Percentiles rank a stretch among this genome's conserved stretches.
These are phyloP conservation scores for Sporothrix inflata DNA, from an alignment of 2,329 filamentous ascomycete species.

Conservation along the genomic window DNA sequence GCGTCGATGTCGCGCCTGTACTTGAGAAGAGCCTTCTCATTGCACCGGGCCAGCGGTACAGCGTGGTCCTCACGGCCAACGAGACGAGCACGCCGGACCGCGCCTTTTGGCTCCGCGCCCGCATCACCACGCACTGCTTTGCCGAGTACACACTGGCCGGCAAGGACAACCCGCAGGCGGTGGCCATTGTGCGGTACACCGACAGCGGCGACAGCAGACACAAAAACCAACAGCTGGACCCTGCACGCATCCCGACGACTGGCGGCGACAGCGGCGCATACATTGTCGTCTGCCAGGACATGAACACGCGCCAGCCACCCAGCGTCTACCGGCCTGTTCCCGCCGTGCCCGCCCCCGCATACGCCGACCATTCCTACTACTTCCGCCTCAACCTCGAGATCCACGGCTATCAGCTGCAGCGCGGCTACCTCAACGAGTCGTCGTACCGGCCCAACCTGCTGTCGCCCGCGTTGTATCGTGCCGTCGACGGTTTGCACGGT, in stretches of 20 bases:
- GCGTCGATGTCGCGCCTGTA: constrained; percentile 64
- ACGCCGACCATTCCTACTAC: constrained; percentile 57
- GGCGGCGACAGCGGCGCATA: constrained; percentile 41
- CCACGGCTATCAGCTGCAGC: constrained; percentile 58
- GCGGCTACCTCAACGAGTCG: constrained; percentile 61
- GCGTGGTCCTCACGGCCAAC: constrained; percentile 65
- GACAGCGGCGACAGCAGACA: background rate
- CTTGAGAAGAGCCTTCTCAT: constrained; percentile 65
- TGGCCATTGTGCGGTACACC: constrained; percentile 54
- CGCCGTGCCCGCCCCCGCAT: constrained; percentile 46
- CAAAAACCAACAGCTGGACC: background rate
- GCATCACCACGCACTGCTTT: constrained; percentile 64
- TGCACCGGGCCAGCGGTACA: constrained; percentile 72
- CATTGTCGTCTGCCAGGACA: constrained; percentile 53
- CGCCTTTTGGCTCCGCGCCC: constrained; percentile 67
- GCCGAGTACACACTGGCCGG: constrained; percentile 52
- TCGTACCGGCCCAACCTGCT: constrained; percentile 55
- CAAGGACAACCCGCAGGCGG: constrained; percentile 50
- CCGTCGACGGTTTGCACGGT: constrained; percentile 49
- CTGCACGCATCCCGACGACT: constrained; percentile 40
- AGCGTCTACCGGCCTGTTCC: constrained; percentile 49
- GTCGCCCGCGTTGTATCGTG: constrained; percentile 54
- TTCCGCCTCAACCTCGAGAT: constrained; percentile 63
- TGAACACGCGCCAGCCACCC: constrained; percentile 45
- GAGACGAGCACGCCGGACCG: constrained; percentile 51